Base-by-base conservation (phyloP, 2,329 filamentous ascomycete genomes). In the Fusarium oligoseptatum region DNA sequence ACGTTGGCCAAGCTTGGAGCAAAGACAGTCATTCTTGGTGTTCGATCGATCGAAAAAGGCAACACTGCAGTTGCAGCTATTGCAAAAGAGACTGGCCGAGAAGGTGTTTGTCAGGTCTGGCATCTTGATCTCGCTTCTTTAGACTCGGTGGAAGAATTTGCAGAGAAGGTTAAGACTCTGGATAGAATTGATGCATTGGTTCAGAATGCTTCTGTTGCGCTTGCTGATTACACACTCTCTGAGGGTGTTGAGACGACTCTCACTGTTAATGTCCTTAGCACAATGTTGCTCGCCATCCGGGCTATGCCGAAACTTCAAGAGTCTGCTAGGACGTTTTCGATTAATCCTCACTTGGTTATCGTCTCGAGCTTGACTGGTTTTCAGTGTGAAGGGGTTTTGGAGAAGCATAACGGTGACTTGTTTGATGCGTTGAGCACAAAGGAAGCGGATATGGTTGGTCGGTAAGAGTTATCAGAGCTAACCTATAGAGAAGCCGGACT, bases 181-280 rank as follows among this genome's bases (percentile, higher is more conserved):
- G 81, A 83, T 5, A 78, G 86, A 12, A 78, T 88, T 10, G 86
- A 88, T 65, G 80, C 82, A 5, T 60, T 88, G 1, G 71, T 88
- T 10, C 79, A 82, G 66, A 88, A 87, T 57, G 86, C 86, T 1
- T 78, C 70, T 11, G 56, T 79, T 7, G 55, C 71, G 2, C 64
- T 71, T 10, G 12, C 56, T 8, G 37, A 60, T 4, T 77, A 68
- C 27, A 57, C 68, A 3, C 63, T 79, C 48, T 76, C 78, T n/a
- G 84, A 85, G 63, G 86, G 85, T 4, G 80, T 83, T 68, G 86
- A 88, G 76, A 72, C 72, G 12, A 83, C 81, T n/a, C 73, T 88
- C 37, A 84, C 83, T 4, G 82, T 88, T 65, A 88, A 89, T 71
- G 83, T 88, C 20, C 77, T 88, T 17, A 82, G 82, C 17, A 88